Conservation (phyloP, 2,329 filamentous ascomycete genomes). For the Colletotrichum ledebouriae region DNA sequence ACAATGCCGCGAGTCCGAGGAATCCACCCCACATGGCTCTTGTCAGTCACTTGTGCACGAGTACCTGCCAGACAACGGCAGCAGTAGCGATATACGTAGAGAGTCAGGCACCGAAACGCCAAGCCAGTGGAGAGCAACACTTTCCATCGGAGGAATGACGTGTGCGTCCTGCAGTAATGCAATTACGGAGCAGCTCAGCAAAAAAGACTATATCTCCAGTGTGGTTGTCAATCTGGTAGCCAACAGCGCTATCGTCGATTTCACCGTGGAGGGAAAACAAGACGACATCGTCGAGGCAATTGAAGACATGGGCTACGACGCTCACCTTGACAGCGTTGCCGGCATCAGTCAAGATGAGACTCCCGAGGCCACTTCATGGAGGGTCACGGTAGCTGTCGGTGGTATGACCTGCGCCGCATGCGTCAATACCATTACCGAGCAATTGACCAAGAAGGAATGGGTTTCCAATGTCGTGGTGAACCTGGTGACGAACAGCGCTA, state of each 20-base stretch:
- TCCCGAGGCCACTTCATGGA: slow-evolving; percentile 61
- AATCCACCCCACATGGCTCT: slow-evolving; percentile 19
- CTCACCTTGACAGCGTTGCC: slow-evolving; percentile 66
- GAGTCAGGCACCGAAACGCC: slow-evolving; percentile 23
- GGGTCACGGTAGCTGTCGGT: slow-evolving; percentile 70
- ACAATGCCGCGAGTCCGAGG: slow-evolving; percentile 52
- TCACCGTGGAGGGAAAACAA: slow-evolving; percentile 53
- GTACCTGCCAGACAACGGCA: slow-evolving; percentile 16
- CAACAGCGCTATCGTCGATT: slow-evolving; percentile 75
- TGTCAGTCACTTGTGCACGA: slow-evolving; percentile 11
- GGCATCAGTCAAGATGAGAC: slow-evolving; percentile 59
- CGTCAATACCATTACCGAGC: slow-evolving; percentile 71
- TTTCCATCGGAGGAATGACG: slow-evolving; percentile 81
- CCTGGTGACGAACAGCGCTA: slow-evolving; percentile 71
- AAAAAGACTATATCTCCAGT: slow-evolving; percentile 69
- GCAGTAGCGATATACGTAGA: slow-evolving; percentile 18
- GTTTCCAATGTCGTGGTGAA: slow-evolving; percentile 67
- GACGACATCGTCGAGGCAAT: slow-evolving; percentile 61
- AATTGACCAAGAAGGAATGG: slow-evolving; percentile 68
- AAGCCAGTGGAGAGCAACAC: slow-evolving; percentile 59
- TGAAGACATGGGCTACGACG: slow-evolving; percentile 76
- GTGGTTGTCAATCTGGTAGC: slow-evolving; percentile 74
- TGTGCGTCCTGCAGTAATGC: slow-evolving; percentile 77
- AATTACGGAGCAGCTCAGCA: slow-evolving; percentile 71
- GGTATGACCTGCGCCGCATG: slow-evolving; percentile 84